Evolutionary conservation across 2,329 filamentous ascomycete genomes (phyloP).

Genomic region (Colletotrichum lentis): DNA sequence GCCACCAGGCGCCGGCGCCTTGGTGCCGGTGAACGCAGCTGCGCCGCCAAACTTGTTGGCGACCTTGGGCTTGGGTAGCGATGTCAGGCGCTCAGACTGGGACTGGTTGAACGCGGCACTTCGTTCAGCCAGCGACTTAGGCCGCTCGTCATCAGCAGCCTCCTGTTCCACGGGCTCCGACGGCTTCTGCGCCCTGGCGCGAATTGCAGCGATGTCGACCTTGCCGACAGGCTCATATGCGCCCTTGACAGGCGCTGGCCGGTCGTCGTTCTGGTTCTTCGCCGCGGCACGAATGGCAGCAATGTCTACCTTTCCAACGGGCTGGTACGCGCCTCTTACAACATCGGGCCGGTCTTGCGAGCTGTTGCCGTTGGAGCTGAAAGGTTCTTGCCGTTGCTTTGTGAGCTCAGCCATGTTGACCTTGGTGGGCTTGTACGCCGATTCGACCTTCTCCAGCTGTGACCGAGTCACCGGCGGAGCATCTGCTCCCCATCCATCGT

Average conservation of each 20-base stretch:
- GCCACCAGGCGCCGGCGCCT: constrained; percentile 79
- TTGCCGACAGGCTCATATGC: constrained; percentile 95
- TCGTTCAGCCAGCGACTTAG: constrained; percentile 76
- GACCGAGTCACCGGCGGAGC: constrained; percentile 89
- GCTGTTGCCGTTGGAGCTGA: constrained; percentile 55
- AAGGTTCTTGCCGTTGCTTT: constrained; percentile 73
- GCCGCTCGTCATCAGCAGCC: constrained; percentile 43
- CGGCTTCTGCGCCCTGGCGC: constrained; percentile 79
- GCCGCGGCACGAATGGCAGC: constrained; percentile 82
- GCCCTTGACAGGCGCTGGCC: constrained; percentile 86
- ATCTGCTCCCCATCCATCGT: constrained; percentile 94
- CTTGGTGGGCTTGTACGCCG: constrained; percentile 94
- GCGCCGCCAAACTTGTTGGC: constrained; percentile 84
- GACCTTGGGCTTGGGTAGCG: constrained; percentile 93
- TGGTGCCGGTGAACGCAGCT: constrained; percentile 82
- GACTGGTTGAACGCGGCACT: constrained; percentile 73
- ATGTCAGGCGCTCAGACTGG: constrained; percentile 81
- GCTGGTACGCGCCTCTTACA: constrained; percentile 87
- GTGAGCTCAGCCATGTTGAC: constrained; percentile 90
- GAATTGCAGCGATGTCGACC: constrained; percentile 95
- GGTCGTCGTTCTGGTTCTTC: constrained; percentile 75
- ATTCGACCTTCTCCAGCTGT: constrained; percentile 88
- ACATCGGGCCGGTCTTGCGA: constrained; percentile 66
- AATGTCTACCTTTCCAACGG: constrained; percentile 97
- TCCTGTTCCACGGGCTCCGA: constrained; percentile 44